These are phyloP conservation scores for Cyclotella atomus DNA, from an alignment of 108 stramenopile genomes.

Conservation along the genomic window DNA sequence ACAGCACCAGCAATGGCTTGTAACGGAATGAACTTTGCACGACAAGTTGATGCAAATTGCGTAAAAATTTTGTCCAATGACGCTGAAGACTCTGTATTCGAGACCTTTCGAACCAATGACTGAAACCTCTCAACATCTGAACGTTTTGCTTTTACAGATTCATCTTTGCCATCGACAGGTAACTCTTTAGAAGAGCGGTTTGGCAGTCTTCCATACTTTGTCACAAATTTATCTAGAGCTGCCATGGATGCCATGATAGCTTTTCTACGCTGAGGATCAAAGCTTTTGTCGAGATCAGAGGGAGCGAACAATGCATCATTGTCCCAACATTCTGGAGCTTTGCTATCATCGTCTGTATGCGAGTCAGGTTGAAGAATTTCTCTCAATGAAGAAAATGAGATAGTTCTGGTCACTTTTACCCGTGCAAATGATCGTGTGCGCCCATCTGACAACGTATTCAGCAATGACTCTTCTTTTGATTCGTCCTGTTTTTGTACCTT, in stretches of 20 bases:
- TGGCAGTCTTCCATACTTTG: conserved; percentile 54
- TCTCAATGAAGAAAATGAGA: conserved; percentile 62
- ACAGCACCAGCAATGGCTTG: conserved; percentile 83
- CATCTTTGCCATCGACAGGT: conserved; percentile 18
- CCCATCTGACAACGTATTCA: conserved; percentile 26
- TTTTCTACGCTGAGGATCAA: conserved; percentile 62
- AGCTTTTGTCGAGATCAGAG: conserved; percentile 89
- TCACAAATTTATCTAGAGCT: conserved; percentile 64
- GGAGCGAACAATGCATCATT: conserved; percentile 65
- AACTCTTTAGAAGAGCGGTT: conserved; percentile 22
- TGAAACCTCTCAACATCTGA: conserved; percentile 47
- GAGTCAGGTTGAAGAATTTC: conserved; percentile 43
- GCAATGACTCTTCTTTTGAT: background rate
- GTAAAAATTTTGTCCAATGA: conserved; percentile 22
- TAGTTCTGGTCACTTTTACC: conserved; percentile 58
- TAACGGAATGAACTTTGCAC: conserved; percentile 80
- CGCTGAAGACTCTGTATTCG: conserved; percentile 16
- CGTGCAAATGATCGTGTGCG: conserved; percentile 62
- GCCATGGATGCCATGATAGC: conserved; percentile 70
- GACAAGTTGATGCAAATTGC: conserved; percentile 59
- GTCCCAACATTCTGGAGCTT: conserved; percentile 14
- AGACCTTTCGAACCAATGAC: conserved; percentile 26
- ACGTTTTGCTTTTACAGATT: conserved; percentile 29
- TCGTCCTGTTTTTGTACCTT: conserved; percentile 14
- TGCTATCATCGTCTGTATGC: conserved; percentile 18